Conservation (phyloP, 1,139 yeast genomes). For the Hansenula lynferdii region DNA sequence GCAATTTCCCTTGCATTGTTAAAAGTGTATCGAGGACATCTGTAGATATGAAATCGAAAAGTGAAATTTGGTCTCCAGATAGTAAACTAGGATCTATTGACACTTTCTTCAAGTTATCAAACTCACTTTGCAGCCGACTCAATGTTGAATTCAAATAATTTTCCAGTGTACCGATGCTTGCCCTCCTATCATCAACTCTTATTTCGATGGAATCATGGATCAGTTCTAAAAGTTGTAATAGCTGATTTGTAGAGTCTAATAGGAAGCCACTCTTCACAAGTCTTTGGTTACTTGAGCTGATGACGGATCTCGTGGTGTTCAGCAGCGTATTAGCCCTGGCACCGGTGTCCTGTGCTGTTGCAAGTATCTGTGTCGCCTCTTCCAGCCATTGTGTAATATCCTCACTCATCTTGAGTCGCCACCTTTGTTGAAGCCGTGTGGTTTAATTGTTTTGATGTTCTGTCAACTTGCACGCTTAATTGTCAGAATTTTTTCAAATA, state of each 20-base stretch:
- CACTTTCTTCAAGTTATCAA: constrained; percentile 27
- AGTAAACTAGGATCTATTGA: constrained; percentile 24
- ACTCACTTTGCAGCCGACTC: constrained; percentile 27
- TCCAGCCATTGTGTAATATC: constrained; percentile 24
- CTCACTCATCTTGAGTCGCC: constrained; percentile 1
- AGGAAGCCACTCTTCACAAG: constrained; percentile 26
- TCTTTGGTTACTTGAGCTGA: constrained; percentile 20
- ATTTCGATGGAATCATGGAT: constrained; percentile 27
- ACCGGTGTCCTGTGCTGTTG: constrained; percentile 32
- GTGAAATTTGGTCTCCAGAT: constrained; percentile 16
- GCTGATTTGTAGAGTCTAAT: constrained; percentile 29
- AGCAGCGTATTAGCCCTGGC: constrained; percentile 29
- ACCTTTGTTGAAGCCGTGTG: not conserved
- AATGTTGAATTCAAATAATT: constrained; percentile 24
- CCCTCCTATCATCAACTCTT: constrained; percentile 23
- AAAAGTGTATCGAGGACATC: constrained; percentile 28
- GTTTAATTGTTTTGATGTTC: not conserved
- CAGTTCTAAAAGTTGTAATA: constrained; percentile 28
- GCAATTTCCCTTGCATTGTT: constrained; percentile 21
- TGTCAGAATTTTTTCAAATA: not conserved
- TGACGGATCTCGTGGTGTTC: constrained; percentile 15
- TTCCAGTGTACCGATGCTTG: constrained; percentile 23
- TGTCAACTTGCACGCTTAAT: not conserved
- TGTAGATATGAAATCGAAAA: constrained; percentile 41
- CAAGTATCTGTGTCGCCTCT: constrained; percentile 30